phyloP scores from a whole-genome alignment of 1,284 basidiomycete species.

The Fomitopsis schrenkii region DNA sequence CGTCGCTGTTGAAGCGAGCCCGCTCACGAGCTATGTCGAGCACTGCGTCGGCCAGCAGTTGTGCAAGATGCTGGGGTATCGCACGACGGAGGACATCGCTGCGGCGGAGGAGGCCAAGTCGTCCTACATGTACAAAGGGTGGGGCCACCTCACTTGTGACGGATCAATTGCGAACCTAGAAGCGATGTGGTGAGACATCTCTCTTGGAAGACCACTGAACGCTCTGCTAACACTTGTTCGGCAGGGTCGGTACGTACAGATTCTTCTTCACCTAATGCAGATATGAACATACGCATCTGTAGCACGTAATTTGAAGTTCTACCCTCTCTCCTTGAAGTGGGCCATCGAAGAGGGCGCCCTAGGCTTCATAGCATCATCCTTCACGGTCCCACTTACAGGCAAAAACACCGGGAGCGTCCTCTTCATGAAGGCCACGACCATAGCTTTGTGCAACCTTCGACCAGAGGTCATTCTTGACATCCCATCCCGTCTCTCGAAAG shows the following conservation, averaged over 20 bases:
- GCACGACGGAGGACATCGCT: background rate
- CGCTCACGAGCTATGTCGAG: constrained; percentile 38
- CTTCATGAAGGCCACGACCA: constrained; percentile 22
- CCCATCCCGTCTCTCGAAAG: constrained; percentile 20
- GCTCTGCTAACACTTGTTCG: background rate
- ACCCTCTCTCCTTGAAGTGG: constrained; percentile 31
- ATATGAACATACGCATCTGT: background rate
- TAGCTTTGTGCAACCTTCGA: constrained; percentile 33
- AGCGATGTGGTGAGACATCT: constrained; percentile 36
- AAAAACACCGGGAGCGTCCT: constrained; percentile 13
- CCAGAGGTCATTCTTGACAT: constrained; percentile 25
- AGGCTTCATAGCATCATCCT: constrained; percentile 24
- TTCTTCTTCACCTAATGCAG: background rate
- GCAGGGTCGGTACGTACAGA: constrained; percentile 15
- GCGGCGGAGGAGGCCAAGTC: constrained; percentile 8
- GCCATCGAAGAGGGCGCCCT: constrained; percentile 29
- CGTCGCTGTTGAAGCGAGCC: constrained; percentile 38
- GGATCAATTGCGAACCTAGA: constrained; percentile 45
- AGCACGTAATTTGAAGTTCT: constrained; percentile 38
- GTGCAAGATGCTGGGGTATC: constrained; percentile 38
- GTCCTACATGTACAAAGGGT: constrained; percentile 17
- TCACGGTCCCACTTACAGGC: constrained; percentile 19
- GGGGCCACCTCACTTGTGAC: constrained; percentile 44
- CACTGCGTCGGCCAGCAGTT: constrained; percentile 37
- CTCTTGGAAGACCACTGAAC: background rate